A percentile compares a stretch with the other conserved stretches of the same genome.
Evolutionary conservation across 2,329 filamentous ascomycete species (phyloP).

Genomic region (Alternaria tenuissima): DNA sequence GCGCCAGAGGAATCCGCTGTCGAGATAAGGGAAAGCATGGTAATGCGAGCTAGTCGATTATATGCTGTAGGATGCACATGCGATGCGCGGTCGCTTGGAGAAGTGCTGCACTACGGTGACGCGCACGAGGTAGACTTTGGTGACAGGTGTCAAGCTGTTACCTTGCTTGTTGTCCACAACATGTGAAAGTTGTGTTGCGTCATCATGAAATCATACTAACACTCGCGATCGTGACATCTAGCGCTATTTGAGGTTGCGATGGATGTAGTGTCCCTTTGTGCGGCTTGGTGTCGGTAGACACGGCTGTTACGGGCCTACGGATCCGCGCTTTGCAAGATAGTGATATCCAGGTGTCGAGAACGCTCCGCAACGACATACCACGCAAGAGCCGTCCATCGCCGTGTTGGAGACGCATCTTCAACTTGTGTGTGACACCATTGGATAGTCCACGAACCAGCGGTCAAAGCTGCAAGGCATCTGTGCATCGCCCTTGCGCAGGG

Average conservation of each 20-base stretch:
- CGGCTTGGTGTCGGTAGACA: slow-evolving; percentile 11
- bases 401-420: slow-evolving; percentile 3
- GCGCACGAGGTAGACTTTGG: background rate
- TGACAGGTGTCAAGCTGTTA: slow-evolving; percentile 7
- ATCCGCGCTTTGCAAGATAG: background rate
- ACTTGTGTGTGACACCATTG: slow-evolving; percentile 5
- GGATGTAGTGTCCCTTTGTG: background rate
- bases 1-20: background rate
- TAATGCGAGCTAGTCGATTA: slow-evolving; percentile 2
- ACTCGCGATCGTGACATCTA: slow-evolving; percentile 3
- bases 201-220: slow-evolving; percentile 5
- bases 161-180: slow-evolving; percentile 1
- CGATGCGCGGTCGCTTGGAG: slow-evolving; percentile 20
- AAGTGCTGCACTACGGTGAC: slow-evolving; percentile 6
- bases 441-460: slow-evolving; percentile 19
- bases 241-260: background rate
- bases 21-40: slow-evolving; percentile 10
- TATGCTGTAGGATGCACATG: slow-evolving; percentile 5
- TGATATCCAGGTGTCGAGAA: background rate
- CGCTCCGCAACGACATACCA: background rate
- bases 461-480: slow-evolving; percentile 21
- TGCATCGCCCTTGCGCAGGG: slow-evolving; percentile 23
- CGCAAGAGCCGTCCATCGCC: background rate
- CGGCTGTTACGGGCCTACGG: slow-evolving; percentile 1
- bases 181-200: slow-evolving; percentile 10